Conservation (phyloP, 257 asterid species). For the Primulina huaijiensis region DNA sequence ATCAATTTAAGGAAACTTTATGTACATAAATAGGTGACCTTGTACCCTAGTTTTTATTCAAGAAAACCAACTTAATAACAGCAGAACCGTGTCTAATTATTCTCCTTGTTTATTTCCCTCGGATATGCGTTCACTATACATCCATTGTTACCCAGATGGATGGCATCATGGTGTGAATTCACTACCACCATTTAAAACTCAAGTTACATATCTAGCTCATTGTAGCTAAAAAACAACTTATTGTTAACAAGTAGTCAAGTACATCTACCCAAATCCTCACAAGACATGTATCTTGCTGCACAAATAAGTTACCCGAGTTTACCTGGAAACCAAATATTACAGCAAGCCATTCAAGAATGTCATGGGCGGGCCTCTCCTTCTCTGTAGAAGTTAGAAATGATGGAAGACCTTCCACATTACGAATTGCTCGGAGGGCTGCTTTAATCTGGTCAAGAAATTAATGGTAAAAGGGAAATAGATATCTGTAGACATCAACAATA, state of each 20-base stretch:
- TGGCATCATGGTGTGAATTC: background rate
- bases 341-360: conserved; percentile 95
- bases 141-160: background rate
- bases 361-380: conserved; percentile 52
- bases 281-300: background rate
- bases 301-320: background rate
- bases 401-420: conserved; percentile 66
- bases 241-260: background rate
- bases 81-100: no score
- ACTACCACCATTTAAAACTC: background rate
- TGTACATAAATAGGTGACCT: background rate
- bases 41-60: background rate
- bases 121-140: background rate
- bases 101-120: background rate
- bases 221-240: background rate
- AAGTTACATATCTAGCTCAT: conserved; percentile 10
- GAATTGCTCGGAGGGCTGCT: conserved; percentile 75
- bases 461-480: conserved; percentile 15
- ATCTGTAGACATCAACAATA: conserved; percentile 5
- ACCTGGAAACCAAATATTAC: conserved; percentile 97
- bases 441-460: conserved; percentile 55
- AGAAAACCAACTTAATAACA: background rate
- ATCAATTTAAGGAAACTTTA: background rate
- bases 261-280: conserved; percentile 7
- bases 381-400: conserved; percentile 51